Conservation (phyloP, 2,329 filamentous ascomycete genomes). For the Aspergillus nomiae region DNA sequence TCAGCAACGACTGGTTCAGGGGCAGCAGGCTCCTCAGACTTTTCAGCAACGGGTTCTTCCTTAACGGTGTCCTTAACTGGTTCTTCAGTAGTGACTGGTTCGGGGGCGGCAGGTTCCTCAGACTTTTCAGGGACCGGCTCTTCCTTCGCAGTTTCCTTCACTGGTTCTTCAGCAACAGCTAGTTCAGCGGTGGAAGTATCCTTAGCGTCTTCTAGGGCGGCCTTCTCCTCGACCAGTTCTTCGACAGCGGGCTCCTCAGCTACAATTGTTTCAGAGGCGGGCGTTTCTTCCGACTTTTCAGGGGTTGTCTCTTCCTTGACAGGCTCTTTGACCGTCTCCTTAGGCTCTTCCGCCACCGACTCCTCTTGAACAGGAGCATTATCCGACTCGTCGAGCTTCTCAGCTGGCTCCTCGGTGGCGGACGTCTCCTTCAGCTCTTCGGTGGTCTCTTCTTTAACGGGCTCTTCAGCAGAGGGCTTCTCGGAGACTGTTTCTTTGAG, state of each 20-base stretch:
- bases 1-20: conserved; percentile 3
- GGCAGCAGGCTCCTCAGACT: conserved; percentile 8
- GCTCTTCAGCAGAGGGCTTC: neutral
- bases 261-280: neutral
- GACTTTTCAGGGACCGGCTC: conserved; percentile 12
- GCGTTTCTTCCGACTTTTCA: neutral
- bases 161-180: conserved; percentile 1
- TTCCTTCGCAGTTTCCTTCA: conserved; percentile 3
- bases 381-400: neutral
- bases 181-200: conserved; percentile 1
- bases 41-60: conserved; percentile 14
- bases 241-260: neutral
- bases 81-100: conserved; percentile 12
- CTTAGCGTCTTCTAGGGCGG: neutral
- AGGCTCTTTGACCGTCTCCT: conserved; percentile 6
- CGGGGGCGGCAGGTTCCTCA: conserved; percentile 12
- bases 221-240: neutral
- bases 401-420: neutral
- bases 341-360: conserved; percentile 11
- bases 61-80: conserved; percentile 1
- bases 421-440: conserved; percentile 1
- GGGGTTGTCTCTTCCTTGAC: neutral
- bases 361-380: conserved; percentile 12
- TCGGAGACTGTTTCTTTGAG: neutral
- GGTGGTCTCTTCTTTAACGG: neutral